A percentile compares a stretch with the other conserved stretches of the same genome.
These are phyloP conservation scores for Saturnispora besseyi DNA, from an alignment of 805 yeast genomes.

Conservation along the genomic window DNA sequence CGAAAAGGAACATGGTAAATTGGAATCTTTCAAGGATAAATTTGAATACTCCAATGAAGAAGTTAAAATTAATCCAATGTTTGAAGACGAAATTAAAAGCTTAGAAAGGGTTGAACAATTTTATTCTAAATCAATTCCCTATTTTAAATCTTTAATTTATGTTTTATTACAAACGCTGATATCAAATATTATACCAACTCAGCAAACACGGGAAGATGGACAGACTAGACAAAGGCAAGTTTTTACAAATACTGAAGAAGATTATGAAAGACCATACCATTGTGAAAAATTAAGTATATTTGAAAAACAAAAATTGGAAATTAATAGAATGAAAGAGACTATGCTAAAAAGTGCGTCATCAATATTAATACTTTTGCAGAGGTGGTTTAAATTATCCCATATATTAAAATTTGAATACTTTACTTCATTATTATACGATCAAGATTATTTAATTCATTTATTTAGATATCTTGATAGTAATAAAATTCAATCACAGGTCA, in stretches of 20 bases:
- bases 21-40: not conserved
- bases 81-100: constrained; percentile 30
- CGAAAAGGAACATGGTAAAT: constrained; percentile 47
- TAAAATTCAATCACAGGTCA: constrained; percentile 21
- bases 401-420: constrained; percentile 71
- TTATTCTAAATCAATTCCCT: constrained; percentile 44
- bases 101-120: constrained; percentile 51
- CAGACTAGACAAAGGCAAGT: constrained; percentile 16
- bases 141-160: constrained; percentile 53
- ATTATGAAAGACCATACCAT: constrained; percentile 12
- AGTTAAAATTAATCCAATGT: constrained; percentile 28
- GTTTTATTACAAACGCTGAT: constrained; percentile 59
- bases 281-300: constrained; percentile 15
- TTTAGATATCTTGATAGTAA: constrained; percentile 28
- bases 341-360: constrained; percentile 51
- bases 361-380: constrained; percentile 42
- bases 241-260: constrained; percentile 1
- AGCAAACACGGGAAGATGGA: constrained; percentile 17
- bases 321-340: constrained; percentile 52
- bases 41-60: constrained; percentile 24
- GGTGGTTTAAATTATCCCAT: constrained; percentile 78
- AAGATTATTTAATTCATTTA: constrained; percentile 40
- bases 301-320: constrained; percentile 40
- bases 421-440: constrained; percentile 63
- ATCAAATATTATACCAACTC: constrained; percentile 31